These are phyloP conservation scores for Hymenoscyphus infarciens DNA, from an alignment of 2,329 filamentous ascomycete species.

Conservation along the genomic window DNA sequence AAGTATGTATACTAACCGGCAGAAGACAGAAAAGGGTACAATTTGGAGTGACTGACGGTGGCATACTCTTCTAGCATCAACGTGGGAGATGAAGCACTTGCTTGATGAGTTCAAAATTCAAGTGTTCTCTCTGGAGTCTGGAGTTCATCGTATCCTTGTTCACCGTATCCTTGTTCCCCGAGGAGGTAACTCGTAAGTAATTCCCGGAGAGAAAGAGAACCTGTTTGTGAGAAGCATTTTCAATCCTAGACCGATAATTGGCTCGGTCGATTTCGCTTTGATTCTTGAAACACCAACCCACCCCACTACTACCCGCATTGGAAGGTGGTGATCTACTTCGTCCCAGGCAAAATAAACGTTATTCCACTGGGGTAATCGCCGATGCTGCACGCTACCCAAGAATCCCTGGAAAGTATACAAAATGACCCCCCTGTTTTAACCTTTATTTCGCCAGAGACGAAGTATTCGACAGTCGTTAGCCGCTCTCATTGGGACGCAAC, in stretches of 20 bases:
- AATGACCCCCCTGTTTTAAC: no score
- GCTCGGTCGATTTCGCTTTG: neutral
- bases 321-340: neutral
- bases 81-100: neutral
- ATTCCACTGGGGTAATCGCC: no score
- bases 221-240: neutral
- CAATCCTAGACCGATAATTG: neutral
- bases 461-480: neutral
- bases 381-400: no score
- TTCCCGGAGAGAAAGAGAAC: neutral
- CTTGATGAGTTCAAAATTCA: neutral
- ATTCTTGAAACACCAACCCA: neutral
- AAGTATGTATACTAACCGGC: neutral
- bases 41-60: no score
- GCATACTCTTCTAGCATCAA: neutral
- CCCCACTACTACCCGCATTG: neutral
- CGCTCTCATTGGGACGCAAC: neutral
- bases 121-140: neutral
- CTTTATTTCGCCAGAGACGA: no score
- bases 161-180: neutral
- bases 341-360: no score
- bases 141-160: neutral
- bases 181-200: neutral
- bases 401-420: no score
- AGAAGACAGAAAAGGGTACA: neutral